Conservation (phyloP, 352 stramenopile species). For the Pythium plurisporium region DNA sequence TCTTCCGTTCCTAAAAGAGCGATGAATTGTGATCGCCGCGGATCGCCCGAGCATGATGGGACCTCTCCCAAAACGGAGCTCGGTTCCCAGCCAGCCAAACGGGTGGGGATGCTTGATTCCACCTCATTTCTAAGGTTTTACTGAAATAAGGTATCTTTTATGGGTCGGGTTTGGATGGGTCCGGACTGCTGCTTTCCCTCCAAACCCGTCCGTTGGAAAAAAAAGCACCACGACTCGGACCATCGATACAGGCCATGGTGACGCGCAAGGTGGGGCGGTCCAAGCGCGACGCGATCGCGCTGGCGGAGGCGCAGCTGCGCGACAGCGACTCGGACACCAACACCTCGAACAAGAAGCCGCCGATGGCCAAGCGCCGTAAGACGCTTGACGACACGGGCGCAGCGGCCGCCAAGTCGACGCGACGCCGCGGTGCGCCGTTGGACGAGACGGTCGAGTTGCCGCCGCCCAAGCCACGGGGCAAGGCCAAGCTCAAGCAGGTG, state of each 20-base stretch:
- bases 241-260: slow-evolving; percentile 8
- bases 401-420: background rate
- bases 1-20: slow-evolving; percentile 44
- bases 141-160: slow-evolving; percentile 7
- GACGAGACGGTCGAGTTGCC: too few species aligned
- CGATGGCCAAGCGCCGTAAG: background rate
- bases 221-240: too few species aligned
- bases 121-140: slow-evolving; percentile 16
- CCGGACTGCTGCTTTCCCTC: too few species aligned
- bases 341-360: background rate
- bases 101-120: background rate
- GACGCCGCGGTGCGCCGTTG: too few species aligned
- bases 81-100: slow-evolving; percentile 8
- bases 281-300: slow-evolving; percentile 15
- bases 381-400: background rate
- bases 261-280: slow-evolving; percentile 15
- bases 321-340: background rate
- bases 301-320: slow-evolving; percentile 9
- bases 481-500: too few species aligned
- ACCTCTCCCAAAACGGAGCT: too few species aligned
- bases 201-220: background rate
- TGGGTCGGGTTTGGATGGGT: background rate
- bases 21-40: slow-evolving; percentile 34
- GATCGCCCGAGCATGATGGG: too few species aligned
- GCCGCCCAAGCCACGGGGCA: too few species aligned